phyloP scores from a whole-genome alignment of 139 green algal species.

The Pleodorina starrii region DNA sequence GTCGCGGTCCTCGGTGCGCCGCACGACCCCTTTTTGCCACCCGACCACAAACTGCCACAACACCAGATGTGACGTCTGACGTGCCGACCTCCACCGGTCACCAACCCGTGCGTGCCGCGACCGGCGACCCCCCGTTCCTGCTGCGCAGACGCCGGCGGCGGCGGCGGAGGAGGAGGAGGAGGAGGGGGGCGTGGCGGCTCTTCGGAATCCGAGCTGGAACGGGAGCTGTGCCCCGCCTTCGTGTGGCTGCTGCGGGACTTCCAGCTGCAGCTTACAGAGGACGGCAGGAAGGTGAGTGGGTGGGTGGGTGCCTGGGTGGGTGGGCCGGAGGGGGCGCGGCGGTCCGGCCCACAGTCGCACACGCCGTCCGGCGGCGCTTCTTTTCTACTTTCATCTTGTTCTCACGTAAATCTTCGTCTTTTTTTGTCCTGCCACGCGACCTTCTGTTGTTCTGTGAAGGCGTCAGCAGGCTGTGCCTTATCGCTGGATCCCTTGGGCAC shows the following conservation, averaged over 20 bases:
- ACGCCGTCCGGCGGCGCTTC: too few species aligned
- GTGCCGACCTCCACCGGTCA: background rate
- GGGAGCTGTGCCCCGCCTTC: conserved; percentile 82
- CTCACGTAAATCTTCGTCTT: too few species aligned
- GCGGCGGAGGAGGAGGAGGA: too few species aligned
- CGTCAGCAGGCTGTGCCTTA: background rate
- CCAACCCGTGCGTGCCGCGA: background rate
- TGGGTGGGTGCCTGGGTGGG: background rate
- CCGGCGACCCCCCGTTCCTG: too few species aligned
- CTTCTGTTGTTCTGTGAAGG: too few species aligned
- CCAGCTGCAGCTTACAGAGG: conserved; percentile 48
- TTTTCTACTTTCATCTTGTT: too few species aligned
- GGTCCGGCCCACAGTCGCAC: background rate
- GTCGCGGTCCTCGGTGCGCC: background rate
- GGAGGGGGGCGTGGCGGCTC: background rate
- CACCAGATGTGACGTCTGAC: background rate
- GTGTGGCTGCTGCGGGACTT: conserved; percentile 95
- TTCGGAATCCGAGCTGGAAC: background rate
- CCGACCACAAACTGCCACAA: background rate
- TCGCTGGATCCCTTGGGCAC: background rate
- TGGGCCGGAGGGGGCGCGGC: background rate
- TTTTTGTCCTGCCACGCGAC: too few species aligned
- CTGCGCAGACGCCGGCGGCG: too few species aligned
- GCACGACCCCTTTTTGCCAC: background rate
- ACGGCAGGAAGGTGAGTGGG: conserved; percentile 39